Conservation (phyloP, 2,329 filamentous ascomycete genomes). For the Monilinia polystroma region DNA sequence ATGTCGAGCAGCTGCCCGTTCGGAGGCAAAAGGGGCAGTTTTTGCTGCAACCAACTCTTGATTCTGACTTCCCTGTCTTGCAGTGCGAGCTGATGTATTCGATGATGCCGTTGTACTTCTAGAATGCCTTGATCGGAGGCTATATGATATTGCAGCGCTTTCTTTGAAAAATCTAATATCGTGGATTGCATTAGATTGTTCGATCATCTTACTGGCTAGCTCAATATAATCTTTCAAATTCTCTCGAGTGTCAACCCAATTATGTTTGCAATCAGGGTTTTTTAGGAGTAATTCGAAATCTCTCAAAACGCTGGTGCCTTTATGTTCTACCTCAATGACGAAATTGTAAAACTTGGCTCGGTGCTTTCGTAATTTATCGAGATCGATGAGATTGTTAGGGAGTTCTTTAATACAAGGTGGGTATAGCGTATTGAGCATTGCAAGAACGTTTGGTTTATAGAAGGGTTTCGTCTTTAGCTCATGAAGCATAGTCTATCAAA, state of each 20-base stretch:
- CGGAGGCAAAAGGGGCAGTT: not conserved
- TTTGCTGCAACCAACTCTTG: not conserved
- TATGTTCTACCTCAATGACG: conserved; percentile 28
- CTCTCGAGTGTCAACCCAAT: conserved; percentile 28
- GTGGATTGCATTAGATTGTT: conserved; percentile 28
- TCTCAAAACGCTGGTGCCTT: conserved; percentile 26
- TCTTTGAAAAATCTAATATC: conserved; percentile 26
- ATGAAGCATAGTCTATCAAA: conserved; percentile 33
- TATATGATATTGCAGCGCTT: not conserved
- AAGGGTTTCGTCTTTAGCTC: conserved; percentile 29
- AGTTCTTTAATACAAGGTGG: conserved; percentile 34
- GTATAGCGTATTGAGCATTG: conserved; percentile 39
- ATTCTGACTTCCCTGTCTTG: not conserved
- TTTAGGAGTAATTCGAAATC: conserved; percentile 28
- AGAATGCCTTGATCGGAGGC: not conserved
- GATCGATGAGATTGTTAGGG: conserved; percentile 30
- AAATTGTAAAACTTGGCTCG: conserved; percentile 33
- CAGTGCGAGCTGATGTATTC: conserved; percentile 1
- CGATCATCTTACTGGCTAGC: conserved; percentile 33
- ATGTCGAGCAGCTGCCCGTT: not conserved
- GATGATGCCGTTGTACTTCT: not conserved
- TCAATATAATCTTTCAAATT: conserved; percentile 31
- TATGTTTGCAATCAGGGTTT: conserved; percentile 28
- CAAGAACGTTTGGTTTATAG: conserved; percentile 32
- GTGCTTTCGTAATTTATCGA: conserved; percentile 29